These are phyloP conservation scores for Vitis hybrid DNA, from an alignment of 177 flowering plant genomes.

Conservation along the genomic window DNA sequence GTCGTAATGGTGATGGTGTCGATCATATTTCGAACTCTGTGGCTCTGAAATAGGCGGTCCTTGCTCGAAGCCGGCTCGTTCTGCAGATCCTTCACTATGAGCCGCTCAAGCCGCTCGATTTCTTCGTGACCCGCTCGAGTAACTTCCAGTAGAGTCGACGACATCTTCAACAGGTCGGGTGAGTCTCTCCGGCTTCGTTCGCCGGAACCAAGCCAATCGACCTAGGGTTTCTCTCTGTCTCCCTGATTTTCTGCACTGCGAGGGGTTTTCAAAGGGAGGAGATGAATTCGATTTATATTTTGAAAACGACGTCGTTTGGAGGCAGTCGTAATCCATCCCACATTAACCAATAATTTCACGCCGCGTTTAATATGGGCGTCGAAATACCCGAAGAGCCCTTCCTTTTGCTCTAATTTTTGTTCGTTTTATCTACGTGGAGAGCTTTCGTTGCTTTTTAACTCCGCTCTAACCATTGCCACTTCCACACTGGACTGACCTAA, in stretches of 20 bases:
- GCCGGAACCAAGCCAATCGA: not conserved
- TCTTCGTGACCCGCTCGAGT: conserved; percentile 93
- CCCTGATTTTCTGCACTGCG: not conserved
- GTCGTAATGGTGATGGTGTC: conserved; percentile 67
- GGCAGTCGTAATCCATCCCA: too few species aligned
- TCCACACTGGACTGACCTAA: too few species aligned
- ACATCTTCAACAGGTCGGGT: conserved; percentile 42
- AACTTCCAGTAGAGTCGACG: conserved; percentile 91
- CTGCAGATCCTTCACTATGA: conserved; percentile 93
- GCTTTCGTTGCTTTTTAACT: too few species aligned
- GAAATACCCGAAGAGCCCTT: too few species aligned
- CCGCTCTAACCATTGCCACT: too few species aligned
- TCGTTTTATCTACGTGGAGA: too few species aligned
- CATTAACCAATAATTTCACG: too few species aligned
- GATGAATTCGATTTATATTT: too few species aligned
- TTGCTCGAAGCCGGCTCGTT: conserved; percentile 58
- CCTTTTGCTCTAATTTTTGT: too few species aligned
- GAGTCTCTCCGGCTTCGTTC: not conserved
- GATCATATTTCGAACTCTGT: conserved; percentile 83
- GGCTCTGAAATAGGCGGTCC: conserved; percentile 84
- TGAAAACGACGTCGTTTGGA: too few species aligned
- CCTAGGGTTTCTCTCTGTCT: conserved; percentile 5
- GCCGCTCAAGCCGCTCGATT: conserved; percentile 90
- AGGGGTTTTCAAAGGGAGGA: too few species aligned
- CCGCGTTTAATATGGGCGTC: too few species aligned